Percentiles rank a stretch among this genome's conserved stretches.
Conservation (phyloP, 768 basidiomycete species). For the Boletales sp. region DNA sequence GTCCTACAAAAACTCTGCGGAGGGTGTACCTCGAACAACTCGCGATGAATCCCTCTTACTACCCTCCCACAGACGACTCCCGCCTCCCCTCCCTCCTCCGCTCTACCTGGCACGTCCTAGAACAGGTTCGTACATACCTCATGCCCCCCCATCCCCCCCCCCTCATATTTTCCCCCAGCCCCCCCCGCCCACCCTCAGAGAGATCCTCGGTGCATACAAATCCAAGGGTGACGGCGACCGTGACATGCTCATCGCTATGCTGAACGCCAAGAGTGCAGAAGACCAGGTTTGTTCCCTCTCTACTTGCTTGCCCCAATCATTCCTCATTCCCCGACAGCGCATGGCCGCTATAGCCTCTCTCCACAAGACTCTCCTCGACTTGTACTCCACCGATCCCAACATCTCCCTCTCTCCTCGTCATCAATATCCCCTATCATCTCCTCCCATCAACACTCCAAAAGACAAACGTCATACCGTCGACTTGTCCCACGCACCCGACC, state of each 20-base stretch:
- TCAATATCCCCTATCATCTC: constrained; percentile 39
- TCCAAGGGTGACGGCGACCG: constrained; percentile 88
- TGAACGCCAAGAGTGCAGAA: constrained; percentile 90
- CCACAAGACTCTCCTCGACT: constrained; percentile 68
- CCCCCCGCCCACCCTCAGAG: constrained; percentile 77
- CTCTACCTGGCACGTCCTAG: constrained; percentile 44
- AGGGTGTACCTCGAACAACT: constrained; percentile 16
- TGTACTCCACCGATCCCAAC: constrained; percentile 33
- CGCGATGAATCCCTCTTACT: constrained; percentile 25
- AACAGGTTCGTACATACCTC: constrained; percentile 35
- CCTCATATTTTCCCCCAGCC: constrained; percentile 38
- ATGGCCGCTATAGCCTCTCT: constrained; percentile 67
- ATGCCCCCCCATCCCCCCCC: neutral
- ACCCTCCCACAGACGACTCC: constrained; percentile 15
- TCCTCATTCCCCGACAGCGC: constrained; percentile 43
- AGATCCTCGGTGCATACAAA: constrained; percentile 83
- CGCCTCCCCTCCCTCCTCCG: constrained; percentile 29
- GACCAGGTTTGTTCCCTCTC: constrained; percentile 64
- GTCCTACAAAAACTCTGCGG: constrained; percentile 37
- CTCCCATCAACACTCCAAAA: constrained; percentile 23
- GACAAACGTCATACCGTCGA: constrained; percentile 19
- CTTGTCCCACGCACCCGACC: constrained; percentile 14
- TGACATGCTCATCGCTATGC: constrained; percentile 85
- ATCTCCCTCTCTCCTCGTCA: constrained; percentile 29
- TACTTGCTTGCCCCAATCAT: neutral